Percentiles rank a stretch among this genome's conserved stretches.
phyloP scores from a whole-genome alignment of 2,329 filamentous ascomycete species.

The Beauveria varroae region DNA sequence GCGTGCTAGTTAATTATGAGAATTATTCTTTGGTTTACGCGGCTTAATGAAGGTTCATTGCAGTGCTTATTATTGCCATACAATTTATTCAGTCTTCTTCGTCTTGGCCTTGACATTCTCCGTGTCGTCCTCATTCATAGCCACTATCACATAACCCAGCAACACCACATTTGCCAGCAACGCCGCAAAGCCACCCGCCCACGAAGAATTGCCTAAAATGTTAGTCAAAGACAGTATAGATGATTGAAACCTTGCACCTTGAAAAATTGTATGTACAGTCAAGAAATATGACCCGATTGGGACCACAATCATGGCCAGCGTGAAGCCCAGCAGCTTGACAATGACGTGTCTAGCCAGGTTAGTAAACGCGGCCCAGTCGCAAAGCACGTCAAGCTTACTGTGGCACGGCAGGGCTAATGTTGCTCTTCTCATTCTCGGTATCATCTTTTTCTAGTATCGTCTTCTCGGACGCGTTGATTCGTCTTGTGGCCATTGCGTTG shows the following conservation, averaged over 20 bases:
- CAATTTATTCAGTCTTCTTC: constrained; percentile 42
- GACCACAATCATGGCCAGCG: constrained; percentile 78
- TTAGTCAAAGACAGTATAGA: constrained; percentile 2
- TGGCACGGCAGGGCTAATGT: constrained; percentile 77
- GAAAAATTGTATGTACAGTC: constrained; percentile 68
- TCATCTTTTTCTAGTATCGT: constrained; percentile 56
- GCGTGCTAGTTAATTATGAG: constrained; percentile 16
- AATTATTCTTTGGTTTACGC: constrained; percentile 10
- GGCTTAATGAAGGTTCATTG: not conserved
- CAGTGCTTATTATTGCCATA: not conserved
- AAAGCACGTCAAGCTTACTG: constrained; percentile 39
- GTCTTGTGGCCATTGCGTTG: constrained; percentile 58
- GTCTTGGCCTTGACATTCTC: constrained; percentile 31
- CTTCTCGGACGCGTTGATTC: constrained; percentile 59
- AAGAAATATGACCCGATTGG: constrained; percentile 88
- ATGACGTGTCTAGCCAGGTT: constrained; percentile 62
- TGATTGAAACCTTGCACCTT: constrained; percentile 44
- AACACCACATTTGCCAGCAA: constrained; percentile 87
- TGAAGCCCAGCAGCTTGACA: constrained; percentile 82
- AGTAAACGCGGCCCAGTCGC: constrained; percentile 9
- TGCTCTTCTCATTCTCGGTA: constrained; percentile 48
- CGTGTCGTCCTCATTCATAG: constrained; percentile 74
- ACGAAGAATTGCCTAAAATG: constrained; percentile 72
- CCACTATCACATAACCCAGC: constrained; percentile 83
- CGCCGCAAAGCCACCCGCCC: constrained; percentile 76